Base-by-base conservation (phyloP, 345 rosid species). In the Eucalyptus sideroxylon region DNA sequence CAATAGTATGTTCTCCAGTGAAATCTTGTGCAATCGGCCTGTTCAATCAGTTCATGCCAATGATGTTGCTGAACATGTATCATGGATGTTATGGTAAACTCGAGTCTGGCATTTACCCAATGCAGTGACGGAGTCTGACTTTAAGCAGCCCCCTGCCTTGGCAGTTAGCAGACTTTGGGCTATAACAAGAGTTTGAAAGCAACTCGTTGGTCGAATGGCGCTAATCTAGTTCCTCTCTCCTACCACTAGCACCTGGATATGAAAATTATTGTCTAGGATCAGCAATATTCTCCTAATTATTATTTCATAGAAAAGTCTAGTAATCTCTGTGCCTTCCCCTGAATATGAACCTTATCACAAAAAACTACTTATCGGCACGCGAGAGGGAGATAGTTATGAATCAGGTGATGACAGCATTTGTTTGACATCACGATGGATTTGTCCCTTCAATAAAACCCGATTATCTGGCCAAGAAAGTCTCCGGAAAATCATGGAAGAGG, bases 401-500 rank as follows among this genome's bases (percentile, higher is more conserved):
- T 34, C 44, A 9, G 44, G 13, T 34, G 44, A 34, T 72, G 26
- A 11, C 44, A 17, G 82, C 82, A 17, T 72, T 72, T 34, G 26
- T 72, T 34, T 9, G 44, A 23, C 53, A 16, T 91, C 91, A 88
- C 16, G 85, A 87, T 83, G 42, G 62, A 45, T 88, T 89, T 89
- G 89, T 90, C 92, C 77, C 56, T 82, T 90, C 93, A 92, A 89
- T 91, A 91, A 77, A 50, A 86, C 77, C 88, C 87, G 13, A 50
- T 89, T 60, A 26, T 47, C 44, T 31, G 47, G 89, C 91, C 92
- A 90, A 85, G 90, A 91, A 92, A 93, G 86, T 91, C 90, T 91
- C 80, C 92, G 86, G 93, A 88, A 90, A 90, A 88, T 94, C 91
- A 53, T 88, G 87, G n/a, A 86, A 89, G 69, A 21, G 5, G 89